phyloP scores from a whole-genome alignment of 2,329 filamentous ascomycete species.

The Ophiostoma himal-ulmi region DNA sequence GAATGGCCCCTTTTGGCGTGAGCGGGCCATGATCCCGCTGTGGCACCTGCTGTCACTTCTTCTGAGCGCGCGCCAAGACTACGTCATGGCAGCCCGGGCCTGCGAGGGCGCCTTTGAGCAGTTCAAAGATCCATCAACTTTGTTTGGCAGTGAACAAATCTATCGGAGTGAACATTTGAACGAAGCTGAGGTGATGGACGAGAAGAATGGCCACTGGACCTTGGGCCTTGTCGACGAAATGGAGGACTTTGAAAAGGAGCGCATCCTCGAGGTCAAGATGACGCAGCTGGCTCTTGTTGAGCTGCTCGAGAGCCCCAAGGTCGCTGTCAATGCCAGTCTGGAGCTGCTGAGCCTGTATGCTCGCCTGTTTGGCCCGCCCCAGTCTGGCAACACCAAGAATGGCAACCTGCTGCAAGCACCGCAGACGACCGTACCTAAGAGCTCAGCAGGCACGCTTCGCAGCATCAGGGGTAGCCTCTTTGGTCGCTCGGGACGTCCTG shows the following conservation, averaged over 20 bases:
- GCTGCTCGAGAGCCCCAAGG: slow-evolving; percentile 72
- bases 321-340: slow-evolving; percentile 80
- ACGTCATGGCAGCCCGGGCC: slow-evolving; percentile 68
- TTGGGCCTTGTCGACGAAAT: slow-evolving; percentile 67
- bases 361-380: slow-evolving; percentile 64
- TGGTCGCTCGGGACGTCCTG: slow-evolving; percentile 46
- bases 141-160: slow-evolving; percentile 59
- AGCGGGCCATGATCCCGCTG: slow-evolving; percentile 65
- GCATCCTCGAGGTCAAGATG: slow-evolving; percentile 90
- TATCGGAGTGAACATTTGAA: slow-evolving; percentile 65
- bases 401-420: slow-evolving; percentile 29
- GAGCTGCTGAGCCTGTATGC: slow-evolving; percentile 79
- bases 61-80: slow-evolving; percentile 81
- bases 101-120: slow-evolving; percentile 91
- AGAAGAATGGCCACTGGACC: slow-evolving; percentile 28
- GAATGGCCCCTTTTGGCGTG: slow-evolving; percentile 52
- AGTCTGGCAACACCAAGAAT: slow-evolving; percentile 39
- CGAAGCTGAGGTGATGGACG: slow-evolving; percentile 40
- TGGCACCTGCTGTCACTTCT: slow-evolving; percentile 90
- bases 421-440: slow-evolving; percentile 56
- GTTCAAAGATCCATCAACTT: slow-evolving; percentile 64
- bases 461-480: slow-evolving; percentile 74
- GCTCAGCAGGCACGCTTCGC: slow-evolving; percentile 62
- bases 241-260: slow-evolving; percentile 76
- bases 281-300: slow-evolving; percentile 84